Conservation (phyloP, 768 basidiomycete species). For the Psilocybe tampanensis region DNA sequence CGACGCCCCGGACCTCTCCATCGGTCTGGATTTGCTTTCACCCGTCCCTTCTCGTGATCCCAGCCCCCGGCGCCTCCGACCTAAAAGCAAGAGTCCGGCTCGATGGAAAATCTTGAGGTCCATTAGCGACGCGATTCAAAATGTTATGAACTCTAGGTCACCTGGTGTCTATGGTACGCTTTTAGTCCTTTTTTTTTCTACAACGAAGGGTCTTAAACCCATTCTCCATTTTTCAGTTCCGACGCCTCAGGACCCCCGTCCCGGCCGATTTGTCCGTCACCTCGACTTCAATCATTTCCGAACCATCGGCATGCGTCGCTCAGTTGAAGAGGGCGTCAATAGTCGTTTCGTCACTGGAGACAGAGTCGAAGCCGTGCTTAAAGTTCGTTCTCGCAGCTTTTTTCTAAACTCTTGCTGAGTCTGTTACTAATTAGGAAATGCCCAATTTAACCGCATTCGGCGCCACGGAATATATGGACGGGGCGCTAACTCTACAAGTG, state of each 20-base stretch:
- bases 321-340: conserved; percentile 85
- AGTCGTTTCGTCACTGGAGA: conserved; percentile 94
- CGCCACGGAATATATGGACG: conserved; percentile 99
- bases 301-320: conserved; percentile 94
- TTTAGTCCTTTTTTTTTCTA: conserved; percentile 13
- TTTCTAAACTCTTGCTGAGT: background rate
- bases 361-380: conserved; percentile 75
- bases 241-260: conserved; percentile 66
- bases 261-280: conserved; percentile 81
- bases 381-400: conserved; percentile 46
- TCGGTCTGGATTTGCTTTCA: conserved; percentile 75
- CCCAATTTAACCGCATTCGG: conserved; percentile 87
- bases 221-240: conserved; percentile 52
- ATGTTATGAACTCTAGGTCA: conserved; percentile 61
- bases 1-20: conserved; percentile 65
- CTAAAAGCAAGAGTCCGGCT: conserved; percentile 80
- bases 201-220: background rate
- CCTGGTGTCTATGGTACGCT: conserved; percentile 78
- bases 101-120: conserved; percentile 82
- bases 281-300: conserved; percentile 97
- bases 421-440: conserved; percentile 62
- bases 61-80: conserved; percentile 73
- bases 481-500: conserved; percentile 81
- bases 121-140: conserved; percentile 78
- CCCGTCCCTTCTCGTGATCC: conserved; percentile 84